A percentile compares a stretch with the other conserved stretches of the same genome.
Evolutionary conservation across 2,329 filamentous ascomycete species (phyloP).

Genomic region (Aspergillus awamori): DNA sequence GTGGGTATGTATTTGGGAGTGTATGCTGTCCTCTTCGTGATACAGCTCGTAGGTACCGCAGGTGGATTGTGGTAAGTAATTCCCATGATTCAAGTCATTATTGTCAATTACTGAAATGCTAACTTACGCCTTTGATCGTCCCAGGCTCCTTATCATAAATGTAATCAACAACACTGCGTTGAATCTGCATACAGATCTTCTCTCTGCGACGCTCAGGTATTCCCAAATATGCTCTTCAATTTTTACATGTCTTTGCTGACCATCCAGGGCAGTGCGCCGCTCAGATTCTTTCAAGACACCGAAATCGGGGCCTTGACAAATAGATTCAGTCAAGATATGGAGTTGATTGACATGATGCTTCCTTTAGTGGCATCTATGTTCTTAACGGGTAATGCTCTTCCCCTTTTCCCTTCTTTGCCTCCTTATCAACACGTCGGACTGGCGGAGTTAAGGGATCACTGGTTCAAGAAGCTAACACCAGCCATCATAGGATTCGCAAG

Average conservation of each 20-base stretch:
- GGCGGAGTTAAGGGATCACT: neutral
- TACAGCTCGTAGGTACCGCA: neutral
- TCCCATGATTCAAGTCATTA: rapidly evolving
- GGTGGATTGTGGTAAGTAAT: neutral
- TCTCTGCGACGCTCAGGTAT: neutral
- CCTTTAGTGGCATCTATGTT: neutral
- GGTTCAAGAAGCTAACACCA: neutral
- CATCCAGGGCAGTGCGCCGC: neutral
- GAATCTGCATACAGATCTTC: neutral
- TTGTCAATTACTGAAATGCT: rapidly evolving
- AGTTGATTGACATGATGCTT: neutral
- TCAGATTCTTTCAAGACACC: neutral
- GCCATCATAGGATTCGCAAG: neutral
- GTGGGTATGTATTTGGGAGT: neutral
- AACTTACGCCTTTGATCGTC: rapidly evolving
- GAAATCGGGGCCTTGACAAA: neutral
- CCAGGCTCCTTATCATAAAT: neutral
- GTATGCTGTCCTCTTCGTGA: neutral
- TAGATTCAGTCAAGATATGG: neutral
- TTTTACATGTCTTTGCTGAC: neutral
- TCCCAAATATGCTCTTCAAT: neutral
- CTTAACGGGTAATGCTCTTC: neutral
- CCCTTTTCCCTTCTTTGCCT: neutral
- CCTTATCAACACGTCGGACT: neutral
- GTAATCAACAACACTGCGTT: neutral